A percentile compares a stretch with the other conserved stretches of the same genome.
Evolutionary conservation across 2,329 filamentous ascomycete species (phyloP).

Genomic region (Colletotrichum destructivum): DNA sequence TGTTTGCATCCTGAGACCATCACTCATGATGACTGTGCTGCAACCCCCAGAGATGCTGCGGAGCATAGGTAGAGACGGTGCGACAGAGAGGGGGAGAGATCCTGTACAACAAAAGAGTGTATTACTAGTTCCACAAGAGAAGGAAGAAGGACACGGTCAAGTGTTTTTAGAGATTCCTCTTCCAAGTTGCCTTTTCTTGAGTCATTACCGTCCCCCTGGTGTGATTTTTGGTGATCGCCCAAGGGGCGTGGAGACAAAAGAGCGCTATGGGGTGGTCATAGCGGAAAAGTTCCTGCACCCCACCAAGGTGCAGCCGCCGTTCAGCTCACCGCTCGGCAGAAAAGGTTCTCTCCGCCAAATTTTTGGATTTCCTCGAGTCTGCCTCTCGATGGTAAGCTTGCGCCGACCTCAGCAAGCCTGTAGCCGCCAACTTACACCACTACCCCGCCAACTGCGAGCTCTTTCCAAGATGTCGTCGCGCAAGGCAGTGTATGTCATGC

Average conservation of each 20-base stretch:
- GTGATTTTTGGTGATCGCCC: background rate
- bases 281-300: constrained; percentile 35
- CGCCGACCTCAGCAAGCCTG: constrained; percentile 27
- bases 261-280: constrained; percentile 24
- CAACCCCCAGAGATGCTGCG: constrained; percentile 4
- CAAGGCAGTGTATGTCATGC: constrained; percentile 66
- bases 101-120: constrained; percentile 41
- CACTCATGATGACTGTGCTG: constrained; percentile 32
- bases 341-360: constrained; percentile 50
- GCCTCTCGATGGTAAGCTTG: constrained; percentile 6
- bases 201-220: background rate
- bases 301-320: constrained; percentile 13
- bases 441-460: constrained; percentile 28
- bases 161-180: constrained; percentile 11
- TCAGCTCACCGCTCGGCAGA: constrained; percentile 58
- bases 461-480: constrained; percentile 71
- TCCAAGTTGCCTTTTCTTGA: background rate
- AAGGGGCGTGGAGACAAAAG: constrained; percentile 8
- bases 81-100: constrained; percentile 9
- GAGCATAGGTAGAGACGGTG: background rate
- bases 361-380: constrained; percentile 54
- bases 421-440: constrained; percentile 22
- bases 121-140: constrained; percentile 36
- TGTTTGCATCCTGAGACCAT: constrained; percentile 30
- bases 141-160: background rate